Conservation (phyloP, 164 flowering plant genomes). For the Annona cherimola region DNA sequence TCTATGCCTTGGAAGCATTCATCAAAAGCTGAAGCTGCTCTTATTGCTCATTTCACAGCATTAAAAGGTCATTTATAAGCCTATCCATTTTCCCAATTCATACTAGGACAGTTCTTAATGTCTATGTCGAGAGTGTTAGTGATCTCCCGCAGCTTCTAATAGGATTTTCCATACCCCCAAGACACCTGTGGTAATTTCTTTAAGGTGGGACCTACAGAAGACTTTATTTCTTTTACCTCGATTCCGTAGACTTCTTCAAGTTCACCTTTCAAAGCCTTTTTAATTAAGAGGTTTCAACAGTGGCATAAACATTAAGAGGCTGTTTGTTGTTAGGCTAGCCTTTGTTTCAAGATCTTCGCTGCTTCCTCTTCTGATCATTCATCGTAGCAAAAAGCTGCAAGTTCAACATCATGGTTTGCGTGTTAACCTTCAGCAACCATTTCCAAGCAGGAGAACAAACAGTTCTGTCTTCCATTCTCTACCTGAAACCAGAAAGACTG, state of each 20-base stretch:
- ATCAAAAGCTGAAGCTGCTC: slow-evolving; percentile 37
- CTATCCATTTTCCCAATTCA: background rate
- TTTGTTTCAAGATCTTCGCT: background rate
- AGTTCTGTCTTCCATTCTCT: background rate
- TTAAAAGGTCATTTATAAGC: background rate
- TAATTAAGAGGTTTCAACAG: slow-evolving; percentile 91
- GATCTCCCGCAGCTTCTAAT: background rate
- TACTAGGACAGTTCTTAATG: background rate
- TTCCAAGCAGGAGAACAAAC: background rate
- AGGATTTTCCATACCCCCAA: background rate
- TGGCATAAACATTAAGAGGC: background rate
- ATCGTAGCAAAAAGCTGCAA: background rate
- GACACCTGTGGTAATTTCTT: background rate
- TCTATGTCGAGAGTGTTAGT: background rate
- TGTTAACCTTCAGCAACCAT: background rate
- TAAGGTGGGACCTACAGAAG: background rate
- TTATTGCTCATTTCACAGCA: slow-evolving; percentile 21
- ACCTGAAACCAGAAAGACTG: background rate
- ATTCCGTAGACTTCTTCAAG: background rate
- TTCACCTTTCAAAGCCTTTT: slow-evolving; percentile 8
- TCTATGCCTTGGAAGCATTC: slow-evolving; percentile 48
- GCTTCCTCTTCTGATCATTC: background rate
- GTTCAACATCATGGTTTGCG: background rate
- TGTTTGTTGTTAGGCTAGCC: background rate
- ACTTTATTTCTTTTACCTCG: background rate